Evolutionary conservation across 306 rosid species (phyloP).

Genomic region (Fagus crenata): DNA sequence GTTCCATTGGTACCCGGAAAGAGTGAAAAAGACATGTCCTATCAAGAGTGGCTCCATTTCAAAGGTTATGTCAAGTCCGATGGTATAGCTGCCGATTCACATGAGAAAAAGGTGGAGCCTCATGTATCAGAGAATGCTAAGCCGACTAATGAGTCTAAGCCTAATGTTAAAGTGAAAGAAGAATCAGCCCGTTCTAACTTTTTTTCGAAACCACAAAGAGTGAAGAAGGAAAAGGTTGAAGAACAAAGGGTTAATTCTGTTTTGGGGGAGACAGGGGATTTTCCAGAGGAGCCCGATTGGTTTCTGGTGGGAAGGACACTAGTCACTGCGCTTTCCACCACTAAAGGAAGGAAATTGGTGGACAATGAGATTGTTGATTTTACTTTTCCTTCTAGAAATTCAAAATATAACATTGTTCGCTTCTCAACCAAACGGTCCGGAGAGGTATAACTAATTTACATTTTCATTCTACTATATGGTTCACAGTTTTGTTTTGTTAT

Average conservation of each 20-base stretch:
- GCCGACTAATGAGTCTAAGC: neutral
- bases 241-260: slow-evolving; percentile 20
- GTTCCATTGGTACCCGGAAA: neutral
- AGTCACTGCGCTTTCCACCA: slow-evolving; percentile 59
- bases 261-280: slow-evolving; percentile 67
- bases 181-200: slow-evolving; percentile 3
- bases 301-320: slow-evolving; percentile 59
- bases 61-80: neutral
- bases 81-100: neutral
- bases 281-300: slow-evolving; percentile 62
- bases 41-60: neutral
- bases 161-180: slow-evolving; percentile 3
- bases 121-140: neutral
- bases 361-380: slow-evolving; percentile 81
- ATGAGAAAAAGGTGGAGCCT: neutral
- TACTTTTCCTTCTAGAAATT: slow-evolving; percentile 34
- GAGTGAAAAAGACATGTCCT: neutral
- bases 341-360: slow-evolving; percentile 59
- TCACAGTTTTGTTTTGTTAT: neutral
- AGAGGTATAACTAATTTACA: slow-evolving; percentile 39
- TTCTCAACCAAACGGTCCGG: slow-evolving; percentile 75
- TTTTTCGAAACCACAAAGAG: neutral
- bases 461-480: neutral
- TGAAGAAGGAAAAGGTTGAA: slow-evolving; percentile 30
- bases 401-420: slow-evolving; percentile 57